Conservation (phyloP, 148 eudicot genomes). For the Rhododendron ovatum region DNA sequence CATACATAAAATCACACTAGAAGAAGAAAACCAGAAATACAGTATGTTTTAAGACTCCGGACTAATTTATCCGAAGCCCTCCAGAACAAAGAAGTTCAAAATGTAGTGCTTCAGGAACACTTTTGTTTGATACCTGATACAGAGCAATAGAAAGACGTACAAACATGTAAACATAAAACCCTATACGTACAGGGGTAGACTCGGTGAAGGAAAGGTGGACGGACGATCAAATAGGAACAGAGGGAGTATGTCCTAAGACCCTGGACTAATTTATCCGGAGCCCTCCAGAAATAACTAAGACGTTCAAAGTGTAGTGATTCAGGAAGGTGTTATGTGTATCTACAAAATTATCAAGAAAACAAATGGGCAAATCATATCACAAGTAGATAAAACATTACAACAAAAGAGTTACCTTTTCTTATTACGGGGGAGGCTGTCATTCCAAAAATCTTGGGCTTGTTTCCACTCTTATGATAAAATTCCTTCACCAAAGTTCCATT, state of each 20-base stretch:
- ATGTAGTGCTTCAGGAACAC: constrained; percentile 11
- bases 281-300: neutral
- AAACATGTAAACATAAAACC: neutral
- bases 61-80: neutral
- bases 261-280: neutral
- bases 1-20: neutral
- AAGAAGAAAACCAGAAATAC: neutral
- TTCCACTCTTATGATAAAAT: constrained; percentile 43
- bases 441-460: constrained; percentile 59
- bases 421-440: constrained; percentile 61
- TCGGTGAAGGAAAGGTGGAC: too few relatives aligned
- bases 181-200: neutral
- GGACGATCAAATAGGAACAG: too few relatives aligned
- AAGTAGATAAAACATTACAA: neutral
- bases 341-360: neutral
- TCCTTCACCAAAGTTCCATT: constrained; percentile 32
- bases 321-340: neutral
- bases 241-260: neutral
- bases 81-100: neutral
- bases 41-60: neutral
- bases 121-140: constrained; percentile 36
- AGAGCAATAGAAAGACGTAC: neutral
- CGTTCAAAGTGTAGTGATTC: neutral
- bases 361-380: neutral
- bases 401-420: constrained; percentile 38